Conservation (phyloP, 495 filamentous ascomycete species). For the Aspergillus nidulans region DNA sequence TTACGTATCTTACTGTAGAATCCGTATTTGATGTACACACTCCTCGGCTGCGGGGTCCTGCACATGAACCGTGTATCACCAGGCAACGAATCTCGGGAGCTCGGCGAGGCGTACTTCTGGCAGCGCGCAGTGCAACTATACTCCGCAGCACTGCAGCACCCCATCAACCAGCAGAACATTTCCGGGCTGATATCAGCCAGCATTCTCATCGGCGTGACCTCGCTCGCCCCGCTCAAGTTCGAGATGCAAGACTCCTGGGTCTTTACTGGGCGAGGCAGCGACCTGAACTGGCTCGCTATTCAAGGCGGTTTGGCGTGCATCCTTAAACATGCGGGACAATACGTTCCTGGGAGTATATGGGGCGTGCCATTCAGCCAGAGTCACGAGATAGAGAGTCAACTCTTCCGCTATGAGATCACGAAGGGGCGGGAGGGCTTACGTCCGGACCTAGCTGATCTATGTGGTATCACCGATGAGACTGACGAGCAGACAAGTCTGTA, state of each 20-base stretch:
- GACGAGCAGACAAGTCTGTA: constrained; percentile 35
- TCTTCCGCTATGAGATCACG: constrained; percentile 19
- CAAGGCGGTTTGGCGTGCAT: constrained; percentile 36
- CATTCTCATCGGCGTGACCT: constrained; percentile 34
- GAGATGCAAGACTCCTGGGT: constrained; percentile 42
- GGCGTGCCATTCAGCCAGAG: constrained; percentile 24
- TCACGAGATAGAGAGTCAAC: constrained; percentile 15
- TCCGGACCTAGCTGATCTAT: constrained; percentile 31
- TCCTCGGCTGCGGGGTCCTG: constrained; percentile 36
- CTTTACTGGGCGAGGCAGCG: constrained; percentile 25
- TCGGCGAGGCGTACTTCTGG: constrained; percentile 40
- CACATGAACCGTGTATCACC: constrained; percentile 34
- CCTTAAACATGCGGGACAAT: constrained; percentile 23
- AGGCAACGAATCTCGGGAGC: constrained; percentile 17
- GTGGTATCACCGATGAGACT: constrained; percentile 32
- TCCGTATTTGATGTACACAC: constrained; percentile 41
- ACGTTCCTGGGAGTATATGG: constrained; percentile 35
- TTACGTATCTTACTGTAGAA: constrained; percentile 22
- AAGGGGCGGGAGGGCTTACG: constrained; percentile 34
- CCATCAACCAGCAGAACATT: constrained; percentile 27
- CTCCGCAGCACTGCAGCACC: constrained; percentile 18
- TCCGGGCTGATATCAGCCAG: constrained; percentile 38
- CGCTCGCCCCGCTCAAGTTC: constrained; percentile 33
- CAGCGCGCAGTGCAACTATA: constrained; percentile 34
- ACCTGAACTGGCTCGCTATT: constrained; percentile 41